These are phyloP conservation scores for Grosmannia penicillata DNA, from an alignment of 2,329 filamentous ascomycete species.

Conservation along the genomic window DNA sequence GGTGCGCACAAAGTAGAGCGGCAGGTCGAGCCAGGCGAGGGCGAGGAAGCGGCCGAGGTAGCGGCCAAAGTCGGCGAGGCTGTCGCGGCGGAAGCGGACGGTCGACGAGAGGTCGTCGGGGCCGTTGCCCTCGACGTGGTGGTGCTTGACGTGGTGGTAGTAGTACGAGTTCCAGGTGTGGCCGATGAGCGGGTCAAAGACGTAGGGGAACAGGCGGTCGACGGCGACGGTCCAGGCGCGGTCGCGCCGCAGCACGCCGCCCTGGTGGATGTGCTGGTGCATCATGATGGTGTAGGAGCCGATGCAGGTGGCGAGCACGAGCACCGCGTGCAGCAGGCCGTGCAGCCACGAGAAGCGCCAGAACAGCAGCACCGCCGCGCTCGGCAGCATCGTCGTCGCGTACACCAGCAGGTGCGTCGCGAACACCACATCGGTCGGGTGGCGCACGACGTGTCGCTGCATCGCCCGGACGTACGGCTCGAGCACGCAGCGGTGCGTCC, in stretches of 20 bases:
- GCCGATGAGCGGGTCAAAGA: slow-evolving; percentile 62
- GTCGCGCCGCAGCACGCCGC: slow-evolving; percentile 46
- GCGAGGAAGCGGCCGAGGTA: slow-evolving; percentile 64
- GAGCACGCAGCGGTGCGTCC: slow-evolving; percentile 36
- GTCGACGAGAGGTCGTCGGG: slow-evolving; percentile 64
- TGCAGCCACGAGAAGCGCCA: slow-evolving; percentile 53
- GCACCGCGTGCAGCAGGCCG: slow-evolving; percentile 47
- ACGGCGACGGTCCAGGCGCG: slow-evolving; percentile 26
- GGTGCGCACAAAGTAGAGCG: slow-evolving; percentile 55
- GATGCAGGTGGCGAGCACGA: slow-evolving; percentile 49
- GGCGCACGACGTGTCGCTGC: slow-evolving; percentile 37
- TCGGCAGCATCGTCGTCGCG: slow-evolving; percentile 53
- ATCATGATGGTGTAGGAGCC: slow-evolving; percentile 69
- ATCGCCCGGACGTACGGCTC: slow-evolving; percentile 45
- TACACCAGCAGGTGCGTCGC: slow-evolving; percentile 63
- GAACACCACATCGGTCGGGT: slow-evolving; percentile 62
- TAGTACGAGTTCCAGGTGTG: slow-evolving; percentile 79
- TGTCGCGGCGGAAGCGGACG: slow-evolving; percentile 61
- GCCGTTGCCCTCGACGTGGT: slow-evolving; percentile 68
- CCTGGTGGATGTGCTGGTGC: slow-evolving; percentile 72
- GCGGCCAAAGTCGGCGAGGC: slow-evolving; percentile 47
- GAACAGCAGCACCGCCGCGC: slow-evolving; percentile 45
- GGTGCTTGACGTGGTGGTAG: slow-evolving; percentile 77
- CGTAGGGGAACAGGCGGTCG: slow-evolving; percentile 55
- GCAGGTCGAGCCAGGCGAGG: slow-evolving; percentile 60